These are phyloP conservation scores for Cryptococcus jaspeensis DNA, from an alignment of 1,284 basidiomycete genomes.

Conservation along the genomic window DNA sequence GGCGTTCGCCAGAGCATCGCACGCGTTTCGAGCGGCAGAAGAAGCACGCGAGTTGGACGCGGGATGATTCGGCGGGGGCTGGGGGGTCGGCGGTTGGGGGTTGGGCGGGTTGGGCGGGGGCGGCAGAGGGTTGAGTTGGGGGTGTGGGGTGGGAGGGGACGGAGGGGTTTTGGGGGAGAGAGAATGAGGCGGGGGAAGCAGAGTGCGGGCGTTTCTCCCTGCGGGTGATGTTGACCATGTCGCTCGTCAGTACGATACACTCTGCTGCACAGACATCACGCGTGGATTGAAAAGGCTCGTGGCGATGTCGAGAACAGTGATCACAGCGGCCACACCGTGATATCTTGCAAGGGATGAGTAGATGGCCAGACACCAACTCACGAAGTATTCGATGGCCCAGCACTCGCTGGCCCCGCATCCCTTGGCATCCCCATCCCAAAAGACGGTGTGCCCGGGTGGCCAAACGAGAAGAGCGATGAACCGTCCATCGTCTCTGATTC, in stretches of 20 bases:
- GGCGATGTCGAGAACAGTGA: too few relatives aligned
- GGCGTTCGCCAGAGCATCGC: slow-evolving; percentile 49
- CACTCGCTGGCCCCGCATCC: not conserved
- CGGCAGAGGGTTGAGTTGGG: too few relatives aligned
- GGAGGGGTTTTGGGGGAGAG: not conserved
- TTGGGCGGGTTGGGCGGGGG: not conserved
- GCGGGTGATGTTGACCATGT: too few relatives aligned
- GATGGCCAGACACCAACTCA: not conserved
- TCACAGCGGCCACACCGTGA: not conserved
- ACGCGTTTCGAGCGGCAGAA: slow-evolving; percentile 50
- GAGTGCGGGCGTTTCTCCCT: not conserved
- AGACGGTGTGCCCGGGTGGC: too few relatives aligned
- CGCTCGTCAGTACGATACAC: too few relatives aligned
- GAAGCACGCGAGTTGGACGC: slow-evolving; percentile 42
- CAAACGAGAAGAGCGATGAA: too few relatives aligned
- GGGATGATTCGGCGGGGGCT: slow-evolving; percentile 5
- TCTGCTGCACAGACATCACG: too few relatives aligned
- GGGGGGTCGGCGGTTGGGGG: not conserved
- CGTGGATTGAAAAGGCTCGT: too few relatives aligned
- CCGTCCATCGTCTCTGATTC: too few relatives aligned
- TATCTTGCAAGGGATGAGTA: not conserved
- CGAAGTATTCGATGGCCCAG: not conserved
- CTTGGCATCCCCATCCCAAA: too few relatives aligned
- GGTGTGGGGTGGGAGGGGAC: not conserved
- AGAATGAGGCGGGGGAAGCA: not conserved